Percentiles rank a stretch among this genome's conserved stretches.
phyloP scores from a whole-genome alignment of 306 rosid species.

The Cercis canadensis region DNA sequence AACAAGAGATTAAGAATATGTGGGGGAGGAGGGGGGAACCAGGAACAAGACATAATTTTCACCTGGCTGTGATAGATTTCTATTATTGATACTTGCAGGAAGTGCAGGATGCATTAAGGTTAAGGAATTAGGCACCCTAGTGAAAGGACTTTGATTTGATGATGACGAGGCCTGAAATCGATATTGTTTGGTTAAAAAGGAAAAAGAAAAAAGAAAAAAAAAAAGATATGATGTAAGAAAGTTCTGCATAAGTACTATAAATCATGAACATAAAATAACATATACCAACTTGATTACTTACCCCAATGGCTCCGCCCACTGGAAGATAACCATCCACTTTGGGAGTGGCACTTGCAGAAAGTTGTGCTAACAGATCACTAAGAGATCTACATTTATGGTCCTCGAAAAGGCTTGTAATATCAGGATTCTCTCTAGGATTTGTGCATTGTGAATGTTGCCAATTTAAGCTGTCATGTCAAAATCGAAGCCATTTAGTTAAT shows the following conservation, averaged over 20 bases:
- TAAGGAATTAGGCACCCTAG: conserved; percentile 25
- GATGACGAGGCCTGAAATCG: too few relatives aligned
- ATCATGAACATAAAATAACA: too few relatives aligned
- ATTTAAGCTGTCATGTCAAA: conserved; percentile 31
- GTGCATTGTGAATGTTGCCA: conserved; percentile 40
- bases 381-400: conserved; percentile 40
- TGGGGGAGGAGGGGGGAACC: background rate
- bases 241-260: too few relatives aligned
- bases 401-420: conserved; percentile 30
- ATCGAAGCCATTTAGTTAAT: conserved; percentile 14
- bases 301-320: too few relatives aligned
- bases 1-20: background rate
- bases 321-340: too few relatives aligned
- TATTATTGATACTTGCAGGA: conserved; percentile 16
- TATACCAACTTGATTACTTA: too few relatives aligned
- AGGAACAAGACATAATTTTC: background rate
- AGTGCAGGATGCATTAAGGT: conserved; percentile 5
- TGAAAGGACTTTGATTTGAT: background rate
- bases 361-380: too few relatives aligned
- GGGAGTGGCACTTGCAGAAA: too few relatives aligned
- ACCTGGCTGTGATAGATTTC: conserved; percentile 29
- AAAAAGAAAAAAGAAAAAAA: background rate
- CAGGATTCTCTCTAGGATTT: conserved; percentile 35
- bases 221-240: too few relatives aligned
- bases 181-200: too few relatives aligned